phyloP scores from a whole-genome alignment of 2,329 filamentous ascomycete genomes.

The Cladorrhinum sp. region DNA sequence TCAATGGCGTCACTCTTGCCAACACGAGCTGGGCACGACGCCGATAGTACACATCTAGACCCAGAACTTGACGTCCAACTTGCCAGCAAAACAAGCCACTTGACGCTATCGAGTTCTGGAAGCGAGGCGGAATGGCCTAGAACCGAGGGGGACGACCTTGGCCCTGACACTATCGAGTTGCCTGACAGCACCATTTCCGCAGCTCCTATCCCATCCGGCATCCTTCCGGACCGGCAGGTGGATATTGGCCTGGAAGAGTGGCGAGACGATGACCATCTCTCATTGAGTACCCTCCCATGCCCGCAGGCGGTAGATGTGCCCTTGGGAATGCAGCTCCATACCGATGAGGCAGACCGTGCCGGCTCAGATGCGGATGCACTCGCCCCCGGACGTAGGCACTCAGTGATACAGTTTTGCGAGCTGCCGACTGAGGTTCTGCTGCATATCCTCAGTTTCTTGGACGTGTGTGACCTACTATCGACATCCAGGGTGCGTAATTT shows the following conservation, averaged over 20 bases:
- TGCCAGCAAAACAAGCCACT: conserved; percentile 26
- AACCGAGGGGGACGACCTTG: background rate
- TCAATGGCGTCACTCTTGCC: conserved; percentile 19
- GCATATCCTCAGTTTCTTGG: conserved; percentile 54
- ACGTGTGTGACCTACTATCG: conserved; percentile 54
- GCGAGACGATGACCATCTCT: conserved; percentile 6
- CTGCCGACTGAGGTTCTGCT: conserved; percentile 57
- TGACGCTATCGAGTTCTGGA: conserved; percentile 23
- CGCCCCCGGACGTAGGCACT: background rate
- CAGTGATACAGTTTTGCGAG: conserved; percentile 31
- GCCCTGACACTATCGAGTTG: background rate
- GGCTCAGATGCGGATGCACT: background rate
- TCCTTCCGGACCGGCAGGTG: background rate
- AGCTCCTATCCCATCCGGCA: conserved; percentile 4
- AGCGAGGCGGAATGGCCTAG: conserved; percentile 8
- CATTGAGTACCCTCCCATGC: background rate
- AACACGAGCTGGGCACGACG: background rate
- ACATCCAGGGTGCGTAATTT: conserved; percentile 48
- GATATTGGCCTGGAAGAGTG: conserved; percentile 11
- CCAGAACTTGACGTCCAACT: conserved; percentile 22
- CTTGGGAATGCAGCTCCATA: background rate
- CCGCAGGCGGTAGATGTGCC: background rate
- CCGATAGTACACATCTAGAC: conserved; percentile 10
- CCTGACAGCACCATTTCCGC: background rate
- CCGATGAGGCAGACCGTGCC: background rate